Evolutionary conservation across 169 alveolate species (phyloP).

Genomic region (Blepharisma undulans): DNA sequence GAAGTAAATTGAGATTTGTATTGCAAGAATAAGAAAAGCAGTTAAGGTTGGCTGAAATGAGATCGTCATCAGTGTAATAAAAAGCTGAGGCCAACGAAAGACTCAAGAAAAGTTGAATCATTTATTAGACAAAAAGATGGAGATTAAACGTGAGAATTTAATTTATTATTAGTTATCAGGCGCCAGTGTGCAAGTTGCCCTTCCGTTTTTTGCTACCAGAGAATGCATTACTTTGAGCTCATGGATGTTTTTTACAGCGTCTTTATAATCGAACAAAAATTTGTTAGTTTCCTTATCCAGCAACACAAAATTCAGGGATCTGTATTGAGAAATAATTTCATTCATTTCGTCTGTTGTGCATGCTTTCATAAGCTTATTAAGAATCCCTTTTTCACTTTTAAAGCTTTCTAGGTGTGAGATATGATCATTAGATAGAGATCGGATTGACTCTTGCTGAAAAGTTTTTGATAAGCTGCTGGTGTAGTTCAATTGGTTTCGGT

Average conservation of each 20-base stretch:
- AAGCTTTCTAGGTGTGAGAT: not conserved
- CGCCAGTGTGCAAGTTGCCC: not conserved
- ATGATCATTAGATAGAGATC: not conserved
- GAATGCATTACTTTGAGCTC: slow-evolving; percentile 15
- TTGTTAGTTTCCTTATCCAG: not conserved
- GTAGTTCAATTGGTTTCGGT: not conserved
- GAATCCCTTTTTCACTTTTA: not conserved
- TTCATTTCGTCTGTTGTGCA: slow-evolving; percentile 28
- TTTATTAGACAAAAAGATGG: not conserved
- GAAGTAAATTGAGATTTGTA: not conserved
- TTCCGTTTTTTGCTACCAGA: not conserved
- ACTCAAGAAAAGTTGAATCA: not conserved
- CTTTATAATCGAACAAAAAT: not conserved
- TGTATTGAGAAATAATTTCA: not conserved
- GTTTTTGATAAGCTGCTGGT: not conserved
- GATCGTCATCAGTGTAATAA: not conserved
- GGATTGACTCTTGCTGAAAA: not conserved
- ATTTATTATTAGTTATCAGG: not conserved
- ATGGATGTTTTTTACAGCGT: not conserved
- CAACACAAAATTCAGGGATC: not conserved
- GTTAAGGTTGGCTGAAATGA: not conserved
- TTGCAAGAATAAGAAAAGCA: not conserved
- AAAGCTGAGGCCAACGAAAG: not conserved
- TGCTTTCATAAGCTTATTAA: not conserved
- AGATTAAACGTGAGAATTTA: not conserved